Conservation (phyloP, 306 rosid genomes). For the Rosa lucieae region DNA sequence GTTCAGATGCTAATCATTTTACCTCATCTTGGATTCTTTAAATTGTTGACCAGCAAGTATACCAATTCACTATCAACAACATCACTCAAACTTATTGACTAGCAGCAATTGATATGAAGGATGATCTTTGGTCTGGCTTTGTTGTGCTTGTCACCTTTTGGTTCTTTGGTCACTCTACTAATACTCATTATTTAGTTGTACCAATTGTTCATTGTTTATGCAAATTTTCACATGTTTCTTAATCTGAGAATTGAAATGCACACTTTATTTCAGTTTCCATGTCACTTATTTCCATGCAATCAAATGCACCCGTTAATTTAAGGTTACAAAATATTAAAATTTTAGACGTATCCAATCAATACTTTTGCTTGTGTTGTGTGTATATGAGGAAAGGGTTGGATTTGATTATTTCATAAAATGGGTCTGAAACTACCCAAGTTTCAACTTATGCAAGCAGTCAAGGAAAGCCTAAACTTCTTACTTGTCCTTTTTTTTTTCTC, state of each 20-base stretch:
- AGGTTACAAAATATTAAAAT: not conserved
- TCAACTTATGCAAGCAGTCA: not conserved
- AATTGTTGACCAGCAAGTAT: no score
- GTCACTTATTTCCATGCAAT: not conserved
- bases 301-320: not conserved
- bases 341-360: not conserved
- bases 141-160: conserved; percentile 37
- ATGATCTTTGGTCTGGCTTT: conserved; percentile 41
- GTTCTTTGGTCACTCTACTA: conserved; percentile 46
- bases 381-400: not conserved
- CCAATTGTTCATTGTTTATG: not conserved
- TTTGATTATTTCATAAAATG: not conserved
- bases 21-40: no score
- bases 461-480: not conserved
- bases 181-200: not conserved
- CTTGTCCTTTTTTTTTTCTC: not conserved
- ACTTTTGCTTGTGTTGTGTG: not conserved
- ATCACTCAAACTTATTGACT: no score
- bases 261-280: not conserved
- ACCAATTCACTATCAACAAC: no score
- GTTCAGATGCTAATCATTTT: no score
- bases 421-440: not conserved
- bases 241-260: not conserved
- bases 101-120: conserved; percentile 5
- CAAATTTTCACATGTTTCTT: not conserved